Percentiles rank a stretch among this genome's conserved stretches.
phyloP scores from a whole-genome alignment of 352 stramenopile genomes.

The Pythium sukuiense region DNA sequence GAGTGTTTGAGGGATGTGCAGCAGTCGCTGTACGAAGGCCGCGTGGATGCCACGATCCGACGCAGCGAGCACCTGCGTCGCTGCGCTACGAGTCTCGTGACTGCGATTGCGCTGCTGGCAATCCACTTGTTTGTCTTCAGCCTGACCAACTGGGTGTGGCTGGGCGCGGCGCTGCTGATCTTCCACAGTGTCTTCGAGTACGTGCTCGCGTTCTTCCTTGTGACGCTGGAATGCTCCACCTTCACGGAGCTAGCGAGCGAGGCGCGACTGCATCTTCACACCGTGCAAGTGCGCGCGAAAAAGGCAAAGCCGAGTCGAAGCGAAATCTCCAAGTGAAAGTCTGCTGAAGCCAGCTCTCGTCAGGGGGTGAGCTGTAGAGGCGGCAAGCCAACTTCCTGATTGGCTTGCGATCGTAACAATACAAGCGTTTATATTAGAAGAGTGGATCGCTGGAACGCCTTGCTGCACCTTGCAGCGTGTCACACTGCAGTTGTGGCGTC shows the following conservation, averaged over 20 bases:
- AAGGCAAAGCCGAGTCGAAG: neutral
- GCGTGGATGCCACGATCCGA: constrained; percentile 38
- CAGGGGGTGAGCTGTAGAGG: neutral
- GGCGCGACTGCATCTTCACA: constrained; percentile 60
- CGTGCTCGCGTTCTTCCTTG: constrained; percentile 74
- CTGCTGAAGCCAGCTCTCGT: no score
- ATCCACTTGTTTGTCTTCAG: constrained; percentile 26
- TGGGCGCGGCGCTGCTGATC: constrained; percentile 37
- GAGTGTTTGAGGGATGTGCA: constrained; percentile 52
- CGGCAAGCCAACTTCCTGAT: neutral
- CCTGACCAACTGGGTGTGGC: constrained; percentile 26
- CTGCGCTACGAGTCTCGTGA: constrained; percentile 28
- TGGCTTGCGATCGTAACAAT: neutral
- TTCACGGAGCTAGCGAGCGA: constrained; percentile 79
- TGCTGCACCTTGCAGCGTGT: neutral
- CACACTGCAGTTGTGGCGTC: neutral
- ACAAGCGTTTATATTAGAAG: constrained; percentile 4
- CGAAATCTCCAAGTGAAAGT: neutral
- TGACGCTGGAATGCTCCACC: constrained; percentile 79
- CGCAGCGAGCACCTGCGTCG: constrained; percentile 46
- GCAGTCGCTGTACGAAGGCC: constrained; percentile 39
- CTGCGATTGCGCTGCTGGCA: constrained; percentile 35
- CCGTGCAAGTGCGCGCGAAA: constrained; percentile 12
- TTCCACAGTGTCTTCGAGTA: constrained; percentile 58
- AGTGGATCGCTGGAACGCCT: neutral